These are phyloP conservation scores for Paracoccidioides lutzii DNA, from an alignment of 2,329 filamentous ascomycete species.

Conservation along the genomic window DNA sequence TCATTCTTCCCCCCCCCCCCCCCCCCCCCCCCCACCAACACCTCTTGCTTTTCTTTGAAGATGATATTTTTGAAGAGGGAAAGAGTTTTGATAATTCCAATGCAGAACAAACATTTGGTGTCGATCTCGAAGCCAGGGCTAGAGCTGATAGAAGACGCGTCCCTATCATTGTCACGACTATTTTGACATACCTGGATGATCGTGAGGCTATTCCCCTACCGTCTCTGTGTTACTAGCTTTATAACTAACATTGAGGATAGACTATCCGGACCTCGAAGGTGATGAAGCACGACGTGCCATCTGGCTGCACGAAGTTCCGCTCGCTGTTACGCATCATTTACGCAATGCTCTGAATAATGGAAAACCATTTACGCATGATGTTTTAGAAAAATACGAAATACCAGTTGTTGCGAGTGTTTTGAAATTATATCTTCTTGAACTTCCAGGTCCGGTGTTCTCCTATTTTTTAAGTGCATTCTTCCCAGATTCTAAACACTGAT, in stretches of 20 bases:
- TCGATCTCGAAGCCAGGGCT: slow-evolving; percentile 91
- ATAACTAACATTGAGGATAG: slow-evolving; percentile 16
- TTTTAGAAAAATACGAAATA: slow-evolving; percentile 80
- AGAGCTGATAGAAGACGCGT: slow-evolving; percentile 92
- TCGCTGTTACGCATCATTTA: slow-evolving; percentile 72
- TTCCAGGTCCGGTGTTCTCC: slow-evolving; percentile 57
- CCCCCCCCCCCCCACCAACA: background rate
- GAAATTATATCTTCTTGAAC: slow-evolving; percentile 87
- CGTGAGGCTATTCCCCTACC: slow-evolving; percentile 31
- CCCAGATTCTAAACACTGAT: slow-evolving; percentile 4
- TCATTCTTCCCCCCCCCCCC: background rate
- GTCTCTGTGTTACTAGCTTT: background rate
- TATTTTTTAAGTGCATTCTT: background rate
- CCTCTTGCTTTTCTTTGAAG: background rate
- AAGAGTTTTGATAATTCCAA: slow-evolving; percentile 5
- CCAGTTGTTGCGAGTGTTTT: slow-evolving; percentile 85
- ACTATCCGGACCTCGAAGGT: slow-evolving; percentile 93
- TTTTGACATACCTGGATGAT: slow-evolving; percentile 89
- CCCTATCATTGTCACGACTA: slow-evolving; percentile 78
- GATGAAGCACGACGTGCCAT: slow-evolving; percentile 85
- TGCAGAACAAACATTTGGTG: slow-evolving; percentile 83
- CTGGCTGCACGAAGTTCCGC: slow-evolving; percentile 85
- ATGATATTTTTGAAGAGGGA: background rate
- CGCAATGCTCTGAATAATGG: slow-evolving; percentile 76
- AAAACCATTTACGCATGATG: slow-evolving; percentile 60